Evolutionary conservation across 202 grass and related monocot species (phyloP), one percentile per base, ranked within the genome.

Genomic region (Setaria italica): DNA sequence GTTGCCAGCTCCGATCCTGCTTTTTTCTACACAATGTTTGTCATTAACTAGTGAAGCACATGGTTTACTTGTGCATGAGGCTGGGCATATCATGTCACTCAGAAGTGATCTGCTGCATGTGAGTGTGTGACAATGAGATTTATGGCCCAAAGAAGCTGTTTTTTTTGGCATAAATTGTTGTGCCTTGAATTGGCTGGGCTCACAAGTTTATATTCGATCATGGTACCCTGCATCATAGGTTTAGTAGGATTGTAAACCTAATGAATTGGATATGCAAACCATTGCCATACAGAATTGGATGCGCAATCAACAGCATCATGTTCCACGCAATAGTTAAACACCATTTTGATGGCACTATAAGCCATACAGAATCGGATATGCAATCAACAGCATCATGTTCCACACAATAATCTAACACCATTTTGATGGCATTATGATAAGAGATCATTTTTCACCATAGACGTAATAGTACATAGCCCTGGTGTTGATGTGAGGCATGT

Each of bases 41-140:
- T 55, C 37, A 9, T 76, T 84, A 67, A 14, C 47, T 54, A 76
- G 14, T 39, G 21, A 76, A 76, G 15, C 6, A 6, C 73, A 69
- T 59, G 49, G 11, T 67, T 57, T 84, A 50, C 59, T 82, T 70
- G n/a, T 51, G 51, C 33, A 25, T 66, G 6, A 10, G 11, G 43
- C 51, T 87, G 20, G 43, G n/a, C 77, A 48, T 74, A 81, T 81
- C 25, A 25, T 72, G 55, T 34, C 54, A 82, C 72, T 48, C 54
- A 35, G 17, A 25, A 49, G 33, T 3, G 71, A 72, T 47, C 25
- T 20, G 17, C 10, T 72, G 41, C 29, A 63, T 74, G 45, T 25
- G 11, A 10, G 57, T 25, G 57, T 20, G 16, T 59, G 57, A 9
- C 43, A 21, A 32, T 9, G 32, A 0, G 11, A 34, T 81, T 33